Conservation (phyloP, 1,284 basidiomycete species). For the Leccinum pachyderme region DNA sequence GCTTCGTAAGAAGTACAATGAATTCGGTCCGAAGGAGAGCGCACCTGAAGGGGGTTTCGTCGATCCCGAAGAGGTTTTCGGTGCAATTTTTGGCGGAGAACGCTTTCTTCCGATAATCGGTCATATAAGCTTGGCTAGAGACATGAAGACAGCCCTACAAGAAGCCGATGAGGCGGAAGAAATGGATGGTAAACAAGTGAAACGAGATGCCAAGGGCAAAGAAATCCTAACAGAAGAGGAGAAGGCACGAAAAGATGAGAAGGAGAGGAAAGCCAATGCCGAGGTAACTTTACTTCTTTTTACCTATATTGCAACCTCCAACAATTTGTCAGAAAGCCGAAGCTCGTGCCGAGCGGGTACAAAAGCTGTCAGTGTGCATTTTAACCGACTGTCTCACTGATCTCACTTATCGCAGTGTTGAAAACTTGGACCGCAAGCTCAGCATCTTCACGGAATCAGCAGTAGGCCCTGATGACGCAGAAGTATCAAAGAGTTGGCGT, state of each 20-base stretch:
- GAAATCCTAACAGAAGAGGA: slow-evolving; percentile 82
- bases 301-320: slow-evolving; percentile 9
- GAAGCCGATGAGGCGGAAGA: slow-evolving; percentile 82
- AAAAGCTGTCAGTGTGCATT: slow-evolving; percentile 53
- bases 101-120: slow-evolving; percentile 83
- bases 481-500: slow-evolving; percentile 68
- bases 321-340: slow-evolving; percentile 65
- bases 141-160: slow-evolving; percentile 98
- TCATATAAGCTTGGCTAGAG: slow-evolving; percentile 80
- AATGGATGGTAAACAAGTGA: slow-evolving; percentile 41
- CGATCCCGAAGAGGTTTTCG: slow-evolving; percentile 83
- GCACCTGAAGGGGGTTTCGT: slow-evolving; percentile 75
- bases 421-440: slow-evolving; percentile 84
- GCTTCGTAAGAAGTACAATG: slow-evolving; percentile 91
- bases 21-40: slow-evolving; percentile 80
- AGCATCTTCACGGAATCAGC: slow-evolving; percentile 93
- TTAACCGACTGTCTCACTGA: neutral
- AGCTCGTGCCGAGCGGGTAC: slow-evolving; percentile 75
- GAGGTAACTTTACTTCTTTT: slow-evolving; percentile 49
- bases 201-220: slow-evolving; percentile 64
- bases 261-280: slow-evolving; percentile 61
- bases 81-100: slow-evolving; percentile 89
- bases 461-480: slow-evolving; percentile 66
- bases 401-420: slow-evolving; percentile 40
- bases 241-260: slow-evolving; percentile 76